Conservation (phyloP, 1,284 basidiomycete genomes). For the Termitomyces sp. region DNA sequence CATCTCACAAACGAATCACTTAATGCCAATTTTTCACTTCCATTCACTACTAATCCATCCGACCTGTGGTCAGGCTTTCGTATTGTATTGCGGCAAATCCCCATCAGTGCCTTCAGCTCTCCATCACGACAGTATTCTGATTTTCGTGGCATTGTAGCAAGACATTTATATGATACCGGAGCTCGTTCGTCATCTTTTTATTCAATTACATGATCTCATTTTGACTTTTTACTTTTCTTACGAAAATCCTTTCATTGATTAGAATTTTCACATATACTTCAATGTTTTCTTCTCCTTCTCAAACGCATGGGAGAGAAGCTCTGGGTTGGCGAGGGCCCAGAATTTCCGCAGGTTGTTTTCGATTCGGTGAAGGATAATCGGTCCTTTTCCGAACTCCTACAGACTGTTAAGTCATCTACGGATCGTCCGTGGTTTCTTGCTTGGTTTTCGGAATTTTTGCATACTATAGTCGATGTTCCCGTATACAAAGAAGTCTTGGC, state of each 20-base stretch:
- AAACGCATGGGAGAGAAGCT: conserved; percentile 48
- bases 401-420: conserved; percentile 29
- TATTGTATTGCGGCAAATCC: conserved; percentile 48
- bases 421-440: conserved; percentile 44
- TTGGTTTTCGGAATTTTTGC: conserved; percentile 56
- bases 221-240: conserved; percentile 10
- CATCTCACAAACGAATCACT: conserved; percentile 11
- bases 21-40: conserved; percentile 16
- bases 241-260: conserved; percentile 1
- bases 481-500: conserved; percentile 66
- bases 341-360: conserved; percentile 72
- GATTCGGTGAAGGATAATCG: conserved; percentile 80
- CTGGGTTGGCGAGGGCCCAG: conserved; percentile 64
- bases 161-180: conserved; percentile 60
- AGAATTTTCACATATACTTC: conserved; percentile 68
- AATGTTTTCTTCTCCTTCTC: conserved; percentile 51
- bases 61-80: conserved; percentile 54
- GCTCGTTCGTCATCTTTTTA: conserved; percentile 47
- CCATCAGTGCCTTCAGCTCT: conserved; percentile 38
- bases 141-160: conserved; percentile 47
- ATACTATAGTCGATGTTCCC: conserved; percentile 45
- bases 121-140: conserved; percentile 35
- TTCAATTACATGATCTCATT: conserved; percentile 11
- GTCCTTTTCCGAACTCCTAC: conserved; percentile 50
- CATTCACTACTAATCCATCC: conserved; percentile 34